Evolutionary conservation across 169 alveolate genomes (phyloP).

Genomic region (Besnoitia besnoiti): DNA sequence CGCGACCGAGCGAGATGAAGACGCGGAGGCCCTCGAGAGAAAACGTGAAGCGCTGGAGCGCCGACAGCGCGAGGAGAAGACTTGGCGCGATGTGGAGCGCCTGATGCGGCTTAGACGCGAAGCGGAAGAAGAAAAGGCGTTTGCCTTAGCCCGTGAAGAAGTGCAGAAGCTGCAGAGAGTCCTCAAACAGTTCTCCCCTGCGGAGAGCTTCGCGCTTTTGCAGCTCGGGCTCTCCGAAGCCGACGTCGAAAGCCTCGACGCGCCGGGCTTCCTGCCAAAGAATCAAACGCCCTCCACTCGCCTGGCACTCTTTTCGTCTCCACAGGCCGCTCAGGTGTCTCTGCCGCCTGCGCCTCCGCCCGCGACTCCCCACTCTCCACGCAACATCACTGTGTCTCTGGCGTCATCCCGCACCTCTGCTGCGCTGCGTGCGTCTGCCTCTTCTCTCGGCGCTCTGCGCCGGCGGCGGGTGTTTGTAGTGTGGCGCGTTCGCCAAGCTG

Average conservation of each 20-base stretch:
- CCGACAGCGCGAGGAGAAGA: too few relatives aligned
- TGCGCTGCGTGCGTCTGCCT: background rate
- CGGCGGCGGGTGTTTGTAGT: background rate
- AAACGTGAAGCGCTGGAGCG: too few relatives aligned
- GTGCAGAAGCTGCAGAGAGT: background rate
- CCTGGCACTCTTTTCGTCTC: background rate
- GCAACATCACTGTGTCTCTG: too few relatives aligned
- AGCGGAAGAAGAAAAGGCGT: background rate
- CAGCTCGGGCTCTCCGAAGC: slow-evolving; percentile 10
- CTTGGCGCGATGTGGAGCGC: too few relatives aligned
- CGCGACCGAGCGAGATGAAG: background rate
- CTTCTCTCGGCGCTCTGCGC: background rate
- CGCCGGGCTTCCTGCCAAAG: background rate
- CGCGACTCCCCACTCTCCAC: background rate
- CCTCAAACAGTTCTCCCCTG: background rate
- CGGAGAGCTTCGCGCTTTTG: slow-evolving; percentile 9
- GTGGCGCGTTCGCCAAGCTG: slow-evolving; percentile 3
- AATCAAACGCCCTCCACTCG: background rate
- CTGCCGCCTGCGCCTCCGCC: background rate
- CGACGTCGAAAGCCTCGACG: background rate
- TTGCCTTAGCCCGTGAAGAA: background rate
- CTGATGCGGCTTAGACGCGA: too few relatives aligned
- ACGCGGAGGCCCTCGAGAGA: background rate
- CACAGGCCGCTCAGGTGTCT: background rate
- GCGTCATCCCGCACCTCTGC: background rate